Evolutionary conservation across 257 asterid species (phyloP).

Genomic region (Solanum pinnatisectum): DNA sequence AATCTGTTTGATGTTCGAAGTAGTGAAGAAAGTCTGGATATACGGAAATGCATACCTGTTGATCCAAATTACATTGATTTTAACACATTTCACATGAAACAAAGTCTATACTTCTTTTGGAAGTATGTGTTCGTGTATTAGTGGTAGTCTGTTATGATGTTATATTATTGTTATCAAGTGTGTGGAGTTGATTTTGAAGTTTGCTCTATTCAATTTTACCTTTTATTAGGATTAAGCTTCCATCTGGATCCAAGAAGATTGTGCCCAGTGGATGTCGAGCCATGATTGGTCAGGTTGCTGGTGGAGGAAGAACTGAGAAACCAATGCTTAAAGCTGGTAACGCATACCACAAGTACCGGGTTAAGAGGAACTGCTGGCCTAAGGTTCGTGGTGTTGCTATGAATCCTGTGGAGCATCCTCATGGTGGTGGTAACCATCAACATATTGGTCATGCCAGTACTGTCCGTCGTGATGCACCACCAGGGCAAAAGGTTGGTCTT

Average conservation of each 20-base stretch:
- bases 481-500: slow-evolving; percentile 9
- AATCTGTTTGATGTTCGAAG: not conserved
- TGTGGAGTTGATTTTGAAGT: not conserved
- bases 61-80: no score
- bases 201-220: not conserved
- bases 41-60: not conserved
- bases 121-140: not conserved
- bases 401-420: slow-evolving; percentile 7
- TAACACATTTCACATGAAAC: not conserved
- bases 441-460: not conserved
- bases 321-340: slow-evolving; percentile 50
- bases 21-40: not conserved
- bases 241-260: slow-evolving; percentile 50
- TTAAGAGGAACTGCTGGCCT: slow-evolving; percentile 58
- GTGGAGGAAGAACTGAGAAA: slow-evolving; percentile 50
- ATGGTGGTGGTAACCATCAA: slow-evolving; percentile 5
- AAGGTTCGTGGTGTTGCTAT: slow-evolving; percentile 59
- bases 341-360: slow-evolving; percentile 14
- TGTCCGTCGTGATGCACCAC: slow-evolving; percentile 8
- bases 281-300: slow-evolving; percentile 45
- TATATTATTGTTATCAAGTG: not conserved
- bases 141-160: not conserved
- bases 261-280: slow-evolving; percentile 50
- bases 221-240: slow-evolving; percentile 31
- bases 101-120: not conserved